phyloP scores from a whole-genome alignment of 805 yeast genomes.

The Starmera dryadoides region DNA sequence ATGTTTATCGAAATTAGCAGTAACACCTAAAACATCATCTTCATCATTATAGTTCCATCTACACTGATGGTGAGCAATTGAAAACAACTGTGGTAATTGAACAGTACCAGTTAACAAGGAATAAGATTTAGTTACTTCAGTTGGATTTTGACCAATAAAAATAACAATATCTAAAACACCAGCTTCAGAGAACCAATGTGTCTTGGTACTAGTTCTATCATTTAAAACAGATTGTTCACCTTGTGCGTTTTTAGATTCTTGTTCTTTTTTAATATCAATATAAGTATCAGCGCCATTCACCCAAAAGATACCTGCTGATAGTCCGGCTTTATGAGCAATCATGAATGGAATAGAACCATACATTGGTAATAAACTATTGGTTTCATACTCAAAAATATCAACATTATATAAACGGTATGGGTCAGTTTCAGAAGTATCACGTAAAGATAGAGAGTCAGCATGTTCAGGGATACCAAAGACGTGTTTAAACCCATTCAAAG shows the following conservation, averaged over 20 bases:
- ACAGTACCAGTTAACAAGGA: conserved; percentile 69
- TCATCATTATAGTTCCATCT: conserved; percentile 96
- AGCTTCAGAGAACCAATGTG: conserved; percentile 94
- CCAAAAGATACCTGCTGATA: conserved; percentile 82
- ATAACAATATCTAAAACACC: conserved; percentile 75
- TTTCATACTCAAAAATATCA: conserved; percentile 91
- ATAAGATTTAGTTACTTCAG: conserved; percentile 50
- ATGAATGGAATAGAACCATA: conserved; percentile 92
- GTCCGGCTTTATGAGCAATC: conserved; percentile 53
- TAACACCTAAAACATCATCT: conserved; percentile 72
- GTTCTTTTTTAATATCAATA: conserved; percentile 54
- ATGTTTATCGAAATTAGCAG: conserved; percentile 59
- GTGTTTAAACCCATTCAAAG: conserved; percentile 49
- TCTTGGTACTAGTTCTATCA: conserved; percentile 22
- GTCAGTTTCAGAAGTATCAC: conserved; percentile 53
- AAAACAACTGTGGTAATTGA: conserved; percentile 64
- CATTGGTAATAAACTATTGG: conserved; percentile 80
- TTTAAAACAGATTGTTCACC: conserved; percentile 4
- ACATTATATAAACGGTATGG: conserved; percentile 91
- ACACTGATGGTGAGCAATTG: conserved; percentile 92
- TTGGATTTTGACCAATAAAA: conserved; percentile 53
- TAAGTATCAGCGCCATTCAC: conserved; percentile 89
- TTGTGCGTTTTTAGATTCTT: conserved; percentile 10
- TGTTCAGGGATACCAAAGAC: conserved; percentile 98
- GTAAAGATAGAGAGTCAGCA: conserved; percentile 70